These are phyloP conservation scores for Cochliopodium minus DNA, from an alignment of 208 protist genomes.

Conservation along the genomic window DNA sequence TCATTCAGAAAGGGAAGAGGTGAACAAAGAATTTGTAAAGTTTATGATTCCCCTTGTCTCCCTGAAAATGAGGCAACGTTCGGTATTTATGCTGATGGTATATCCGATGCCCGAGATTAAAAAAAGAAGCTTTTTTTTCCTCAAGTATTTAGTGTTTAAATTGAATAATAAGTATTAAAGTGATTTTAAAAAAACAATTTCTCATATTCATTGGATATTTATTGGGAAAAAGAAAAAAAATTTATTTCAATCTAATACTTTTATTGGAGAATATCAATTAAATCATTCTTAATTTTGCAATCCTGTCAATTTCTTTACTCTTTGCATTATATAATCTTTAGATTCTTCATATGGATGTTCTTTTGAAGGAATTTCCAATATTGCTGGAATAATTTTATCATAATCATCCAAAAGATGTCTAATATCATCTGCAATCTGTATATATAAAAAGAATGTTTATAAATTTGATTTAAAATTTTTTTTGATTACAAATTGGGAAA, in stretches of 20 bases:
- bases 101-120: slow-evolving; percentile 84
- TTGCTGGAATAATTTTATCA: slow-evolving; percentile 60
- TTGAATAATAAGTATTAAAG: too few species aligned
- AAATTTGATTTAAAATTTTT: neutral
- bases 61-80: slow-evolving; percentile 88
- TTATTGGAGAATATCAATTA: too few species aligned
- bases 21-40: slow-evolving; percentile 96
- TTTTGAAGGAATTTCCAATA: slow-evolving; percentile 86
- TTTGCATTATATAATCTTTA: slow-evolving; percentile 77
- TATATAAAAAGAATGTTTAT: neutral
- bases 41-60: slow-evolving; percentile 98
- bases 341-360: slow-evolving; percentile 76
- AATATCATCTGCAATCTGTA: slow-evolving; percentile 69
- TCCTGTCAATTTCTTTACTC: slow-evolving; percentile 51
- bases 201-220: too few species aligned
- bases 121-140: neutral
- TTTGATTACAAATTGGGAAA: slow-evolving; percentile 67
- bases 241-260: too few species aligned
- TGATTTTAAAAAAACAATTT: too few species aligned
- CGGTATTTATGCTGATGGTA: slow-evolving; percentile 84
- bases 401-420: slow-evolving; percentile 72
- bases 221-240: too few species aligned
- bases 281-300: too few species aligned
- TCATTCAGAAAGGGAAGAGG: slow-evolving; percentile 93
- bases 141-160: too few species aligned